phyloP scores from a whole-genome alignment of 179 eudicot genomes.

The Gypsophila paniculata region DNA sequence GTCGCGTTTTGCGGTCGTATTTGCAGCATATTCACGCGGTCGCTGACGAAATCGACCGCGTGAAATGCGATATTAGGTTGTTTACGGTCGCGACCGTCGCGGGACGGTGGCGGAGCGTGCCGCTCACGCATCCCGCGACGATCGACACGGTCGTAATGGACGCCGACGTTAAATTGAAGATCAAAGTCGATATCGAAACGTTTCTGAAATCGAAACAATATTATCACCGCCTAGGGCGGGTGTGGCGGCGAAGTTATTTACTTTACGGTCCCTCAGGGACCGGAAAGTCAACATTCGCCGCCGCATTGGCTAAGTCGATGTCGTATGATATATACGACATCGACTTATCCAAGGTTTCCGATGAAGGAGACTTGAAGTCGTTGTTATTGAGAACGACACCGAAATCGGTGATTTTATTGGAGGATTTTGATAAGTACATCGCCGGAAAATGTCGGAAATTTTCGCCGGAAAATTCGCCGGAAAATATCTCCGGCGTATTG shows the following conservation, averaged over 20 bases:
- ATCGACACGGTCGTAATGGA: conserved; percentile 77
- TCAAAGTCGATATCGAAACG: conserved; percentile 63
- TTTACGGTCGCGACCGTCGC: conserved; percentile 28
- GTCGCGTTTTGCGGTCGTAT: conserved; percentile 59
- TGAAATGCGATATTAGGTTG: conserved; percentile 37
- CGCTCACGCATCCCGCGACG: conserved; percentile 80
- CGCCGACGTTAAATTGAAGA: conserved; percentile 50
- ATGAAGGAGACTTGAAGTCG: conserved; percentile 62
- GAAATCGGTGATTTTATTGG: conserved; percentile 73
- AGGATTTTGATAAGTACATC: conserved; percentile 66
- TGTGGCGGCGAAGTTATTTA: conserved; percentile 80
- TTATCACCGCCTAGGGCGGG: conserved; percentile 83
- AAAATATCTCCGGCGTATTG: conserved; percentile 51
- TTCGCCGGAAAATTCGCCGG: conserved; percentile 15
- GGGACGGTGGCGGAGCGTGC: conserved; percentile 63
- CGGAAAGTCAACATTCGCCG: conserved; percentile 82
- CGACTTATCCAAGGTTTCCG: conserved; percentile 45
- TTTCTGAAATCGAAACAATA: conserved; percentile 66
- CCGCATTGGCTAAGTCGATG: conserved; percentile 68
- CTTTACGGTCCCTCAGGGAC: conserved; percentile 82
- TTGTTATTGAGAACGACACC: conserved; percentile 57
- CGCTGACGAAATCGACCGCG: conserved; percentile 49
- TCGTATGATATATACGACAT: conserved; percentile 71
- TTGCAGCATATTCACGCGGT: conserved; percentile 54
- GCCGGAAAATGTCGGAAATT: neutral